These are phyloP conservation scores for Exserohilum rostratum DNA, from an alignment of 2,329 filamentous ascomycete genomes.

Conservation along the genomic window DNA sequence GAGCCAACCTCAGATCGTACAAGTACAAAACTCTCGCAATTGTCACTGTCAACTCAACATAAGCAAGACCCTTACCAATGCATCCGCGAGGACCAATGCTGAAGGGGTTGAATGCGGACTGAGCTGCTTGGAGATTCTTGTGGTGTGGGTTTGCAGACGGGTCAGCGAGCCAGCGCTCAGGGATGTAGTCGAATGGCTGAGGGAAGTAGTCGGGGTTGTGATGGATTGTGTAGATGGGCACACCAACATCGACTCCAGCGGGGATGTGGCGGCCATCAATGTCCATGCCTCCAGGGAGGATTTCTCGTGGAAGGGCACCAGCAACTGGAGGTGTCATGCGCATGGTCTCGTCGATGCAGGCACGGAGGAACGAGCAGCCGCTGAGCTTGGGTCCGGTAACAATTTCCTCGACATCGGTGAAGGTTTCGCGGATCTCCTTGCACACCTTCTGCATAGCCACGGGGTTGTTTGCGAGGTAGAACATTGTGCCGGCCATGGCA, in stretches of 20 bases:
- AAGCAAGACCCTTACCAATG: constrained; percentile 73
- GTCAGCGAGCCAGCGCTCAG: constrained; percentile 48
- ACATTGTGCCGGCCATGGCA: constrained; percentile 50
- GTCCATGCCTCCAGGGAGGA: constrained; percentile 46
- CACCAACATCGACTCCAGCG: constrained; percentile 44
- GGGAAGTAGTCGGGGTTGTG: constrained; percentile 49
- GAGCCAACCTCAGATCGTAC: constrained; percentile 61
- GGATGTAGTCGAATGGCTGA: constrained; percentile 45
- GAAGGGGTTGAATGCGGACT: constrained; percentile 76
- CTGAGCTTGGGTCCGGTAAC: constrained; percentile 42
- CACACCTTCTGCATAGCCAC: constrained; percentile 39
- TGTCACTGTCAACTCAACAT: constrained; percentile 69
- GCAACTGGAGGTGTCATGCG: constrained; percentile 50
- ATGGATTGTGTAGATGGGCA: constrained; percentile 48
- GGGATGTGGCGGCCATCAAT: constrained; percentile 47
- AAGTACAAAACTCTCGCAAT: constrained; percentile 66
- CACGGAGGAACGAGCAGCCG: constrained; percentile 44
- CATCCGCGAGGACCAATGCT: constrained; percentile 72
- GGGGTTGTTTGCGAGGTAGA: constrained; percentile 53
- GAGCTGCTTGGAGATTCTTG: constrained; percentile 52
- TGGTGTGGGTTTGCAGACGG: constrained; percentile 37
- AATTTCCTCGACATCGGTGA: constrained; percentile 48
- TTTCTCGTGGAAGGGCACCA: constrained; percentile 46
- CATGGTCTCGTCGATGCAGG: constrained; percentile 51
- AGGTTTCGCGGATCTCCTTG: constrained; percentile 43